Base-by-base conservation (phyloP, 1,139 yeast species). In the Kazachstania sp. region DNA sequence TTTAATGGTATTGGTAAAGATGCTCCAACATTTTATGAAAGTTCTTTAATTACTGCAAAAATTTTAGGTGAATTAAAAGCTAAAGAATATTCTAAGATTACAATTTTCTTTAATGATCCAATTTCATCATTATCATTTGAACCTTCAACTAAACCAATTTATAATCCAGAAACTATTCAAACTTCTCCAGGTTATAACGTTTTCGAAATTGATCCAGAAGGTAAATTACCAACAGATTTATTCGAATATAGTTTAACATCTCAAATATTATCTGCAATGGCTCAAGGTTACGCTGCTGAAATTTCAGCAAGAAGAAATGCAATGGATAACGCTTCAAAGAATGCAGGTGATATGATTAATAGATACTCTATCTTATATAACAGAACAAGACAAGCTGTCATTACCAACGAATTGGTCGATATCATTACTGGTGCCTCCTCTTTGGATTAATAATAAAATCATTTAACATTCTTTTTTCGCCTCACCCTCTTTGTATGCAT, bases 381-480 rank as follows among this genome's bases (percentile, higher is more conserved):
- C 90, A 90, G 98, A 82, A 86, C 97, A 70, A 90, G 98, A 84
- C 98, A 92, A 80, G 98, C 98, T 64, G 98, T 90, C 70, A 92
- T 92, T 69, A 92, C 98, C 75, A 92, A 92, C 80, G 98, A 92
- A 78, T 79, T 92, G 82, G 97, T 92, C 67, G 98, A 92, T 76
- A 92, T 92, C 69, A 92, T 92, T 72, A 92, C 98, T 67, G 98
- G 98, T 87, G 98, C 97, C 67, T 86, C 97, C 56, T 87, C 97
- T 54, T 83, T 92, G 77, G 96, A 86, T 75, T 92, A 85, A 68
- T 47, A 30, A 19, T 19, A 20, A n/a, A n/a, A 32, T 41, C 40
- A 20, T 39, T 35, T 46, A 30, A 41, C 13, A 39, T 19, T 31
- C 31, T 31, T 32, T 13, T 20, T 20, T 20, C 15, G 15, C 15